Evolutionary conservation across 2,329 filamentous ascomycete species (phyloP).

Genomic region (Pyricularia grisea): DNA sequence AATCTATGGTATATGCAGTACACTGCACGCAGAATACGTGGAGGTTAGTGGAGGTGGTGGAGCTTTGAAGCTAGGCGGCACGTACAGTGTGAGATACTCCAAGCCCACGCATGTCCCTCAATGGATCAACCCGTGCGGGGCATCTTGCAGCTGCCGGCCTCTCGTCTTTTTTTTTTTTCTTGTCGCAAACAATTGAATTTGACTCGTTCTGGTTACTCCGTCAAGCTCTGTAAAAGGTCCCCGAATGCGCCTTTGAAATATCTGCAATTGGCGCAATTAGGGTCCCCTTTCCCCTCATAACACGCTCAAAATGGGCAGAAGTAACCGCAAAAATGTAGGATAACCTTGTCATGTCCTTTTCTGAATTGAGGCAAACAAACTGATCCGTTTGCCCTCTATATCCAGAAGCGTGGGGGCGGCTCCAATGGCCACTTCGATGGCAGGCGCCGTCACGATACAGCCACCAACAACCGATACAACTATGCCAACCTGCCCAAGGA

Average conservation of each 20-base stretch:
- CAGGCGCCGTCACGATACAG: slow-evolving; percentile 27
- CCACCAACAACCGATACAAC: slow-evolving; percentile 28
- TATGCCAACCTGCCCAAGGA: slow-evolving; percentile 61
- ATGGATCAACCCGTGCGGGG: not conserved
- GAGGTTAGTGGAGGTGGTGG: not conserved
- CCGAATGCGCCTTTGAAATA: not conserved
- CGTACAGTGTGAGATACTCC: not conserved
- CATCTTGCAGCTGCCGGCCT: not conserved
- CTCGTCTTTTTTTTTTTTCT: not conserved
- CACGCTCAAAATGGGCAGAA: not conserved
- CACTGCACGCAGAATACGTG: too few relatives aligned
- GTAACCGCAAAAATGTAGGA: not conserved
- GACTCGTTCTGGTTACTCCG: not conserved
- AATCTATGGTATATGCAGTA: too few relatives aligned
- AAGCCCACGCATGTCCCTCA: not conserved
- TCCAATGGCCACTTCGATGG: slow-evolving; percentile 16
- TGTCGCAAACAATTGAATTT: not conserved
- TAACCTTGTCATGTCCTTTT: not conserved
- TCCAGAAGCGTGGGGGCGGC: slow-evolving; percentile 21
- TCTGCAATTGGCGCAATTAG: not conserved
- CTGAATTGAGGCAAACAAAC: not conserved
- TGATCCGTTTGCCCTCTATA: not conserved
- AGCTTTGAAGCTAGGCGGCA: not conserved
- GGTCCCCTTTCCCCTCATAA: not conserved
- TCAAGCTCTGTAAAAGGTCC: not conserved